These are phyloP conservation scores for Zygoascus hellenicus DNA, from an alignment of 1,139 yeast species.

Conservation along the genomic window DNA sequence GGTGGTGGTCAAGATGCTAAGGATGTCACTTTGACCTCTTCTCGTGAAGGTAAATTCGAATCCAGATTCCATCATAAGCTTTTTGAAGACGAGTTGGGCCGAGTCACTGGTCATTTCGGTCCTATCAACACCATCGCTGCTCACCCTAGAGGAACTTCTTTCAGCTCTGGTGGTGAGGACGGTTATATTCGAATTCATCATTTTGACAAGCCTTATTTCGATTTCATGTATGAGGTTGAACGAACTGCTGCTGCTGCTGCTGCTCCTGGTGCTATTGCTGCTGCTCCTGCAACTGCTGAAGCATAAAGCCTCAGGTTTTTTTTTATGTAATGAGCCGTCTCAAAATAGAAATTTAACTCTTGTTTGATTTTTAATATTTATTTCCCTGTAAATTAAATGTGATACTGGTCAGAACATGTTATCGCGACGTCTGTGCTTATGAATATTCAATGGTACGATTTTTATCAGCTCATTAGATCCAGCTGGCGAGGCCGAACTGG, in stretches of 20 bases:
- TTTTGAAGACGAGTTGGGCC: conserved; percentile 92
- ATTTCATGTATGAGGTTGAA: conserved; percentile 88
- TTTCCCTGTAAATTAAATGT: no score
- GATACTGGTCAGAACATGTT: no score
- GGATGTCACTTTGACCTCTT: conserved; percentile 93
- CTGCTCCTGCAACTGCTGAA: not conserved
- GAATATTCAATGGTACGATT: no score
- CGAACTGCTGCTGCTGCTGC: conserved; percentile 32
- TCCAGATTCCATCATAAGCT: conserved; percentile 94
- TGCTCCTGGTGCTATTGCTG: conserved; percentile 8
- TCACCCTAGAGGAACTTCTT: conserved; percentile 90
- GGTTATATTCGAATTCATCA: conserved; percentile 93
- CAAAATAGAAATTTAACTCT: no score
- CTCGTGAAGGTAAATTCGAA: conserved; percentile 94
- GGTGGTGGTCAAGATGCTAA: conserved; percentile 99
- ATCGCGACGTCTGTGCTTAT: no score
- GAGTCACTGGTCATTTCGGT: conserved; percentile 98
- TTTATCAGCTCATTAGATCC: no score
- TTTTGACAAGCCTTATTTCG: conserved; percentile 87
- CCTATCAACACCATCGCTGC: conserved; percentile 92
- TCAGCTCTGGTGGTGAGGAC: conserved; percentile 97
- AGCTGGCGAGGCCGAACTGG: no score
- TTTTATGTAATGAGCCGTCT: no score
- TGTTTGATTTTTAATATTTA: no score
- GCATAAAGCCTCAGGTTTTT: no score